A percentile compares a stretch with the other conserved stretches of the same genome.
Evolutionary conservation across 2,329 filamentous ascomycete genomes (phyloP).

Genomic region (Lecanosticta acicola): DNA sequence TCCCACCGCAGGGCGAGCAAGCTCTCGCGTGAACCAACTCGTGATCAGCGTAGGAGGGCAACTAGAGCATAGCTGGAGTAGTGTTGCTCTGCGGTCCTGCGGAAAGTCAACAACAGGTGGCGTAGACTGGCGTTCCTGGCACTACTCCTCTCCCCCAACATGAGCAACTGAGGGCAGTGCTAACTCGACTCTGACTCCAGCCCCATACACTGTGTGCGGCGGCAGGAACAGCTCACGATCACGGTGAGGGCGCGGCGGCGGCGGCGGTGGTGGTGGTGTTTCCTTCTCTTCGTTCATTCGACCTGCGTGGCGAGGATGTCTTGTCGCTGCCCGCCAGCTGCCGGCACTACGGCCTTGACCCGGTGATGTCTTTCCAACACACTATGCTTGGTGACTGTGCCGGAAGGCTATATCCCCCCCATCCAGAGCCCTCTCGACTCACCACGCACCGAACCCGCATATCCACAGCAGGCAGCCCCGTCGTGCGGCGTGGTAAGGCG

Average conservation of each 20-base stretch:
- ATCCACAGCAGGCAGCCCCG: not conserved
- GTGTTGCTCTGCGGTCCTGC: too few relatives aligned
- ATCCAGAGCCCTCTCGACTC: not conserved
- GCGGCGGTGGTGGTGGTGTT: too few relatives aligned
- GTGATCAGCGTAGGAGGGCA: too few relatives aligned
- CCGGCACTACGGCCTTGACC: conserved; percentile 18
- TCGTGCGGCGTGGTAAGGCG: not conserved
- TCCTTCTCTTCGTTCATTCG: too few relatives aligned
- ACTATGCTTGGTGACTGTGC: conserved; percentile 5
- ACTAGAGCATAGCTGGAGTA: too few relatives aligned
- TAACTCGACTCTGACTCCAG: too few relatives aligned
- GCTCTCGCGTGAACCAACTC: not conserved
- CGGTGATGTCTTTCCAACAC: conserved; percentile 5
- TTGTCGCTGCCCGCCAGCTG: conserved; percentile 9
- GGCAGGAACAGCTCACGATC: too few relatives aligned
- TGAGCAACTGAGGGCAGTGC: too few relatives aligned
- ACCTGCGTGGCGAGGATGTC: conserved; percentile 10
- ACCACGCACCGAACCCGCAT: not conserved
- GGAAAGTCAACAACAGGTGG: not conserved
- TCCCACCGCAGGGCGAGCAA: not conserved
- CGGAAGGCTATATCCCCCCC: not conserved
- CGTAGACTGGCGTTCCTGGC: not conserved
- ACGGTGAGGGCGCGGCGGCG: too few relatives aligned
- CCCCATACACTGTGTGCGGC: too few relatives aligned
- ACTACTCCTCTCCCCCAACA: not conserved